A percentile compares a stretch with the other conserved stretches of the same genome.
Evolutionary conservation across 2,329 filamentous ascomycete genomes (phyloP).

Genomic region (Fusarium subglutinans): DNA sequence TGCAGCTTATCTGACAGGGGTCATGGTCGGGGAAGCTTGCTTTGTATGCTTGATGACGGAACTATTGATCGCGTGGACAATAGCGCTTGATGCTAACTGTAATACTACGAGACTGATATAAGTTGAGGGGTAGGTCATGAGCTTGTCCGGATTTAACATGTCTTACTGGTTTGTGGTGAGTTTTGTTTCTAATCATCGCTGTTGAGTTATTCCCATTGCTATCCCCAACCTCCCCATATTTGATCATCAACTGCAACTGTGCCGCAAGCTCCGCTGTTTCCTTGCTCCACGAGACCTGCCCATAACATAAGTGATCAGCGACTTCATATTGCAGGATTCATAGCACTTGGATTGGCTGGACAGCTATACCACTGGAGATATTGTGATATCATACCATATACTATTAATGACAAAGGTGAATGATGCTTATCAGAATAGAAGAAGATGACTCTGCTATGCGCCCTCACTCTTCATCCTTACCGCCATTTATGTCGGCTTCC

Average conservation of each 20-base stretch:
- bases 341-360: background rate
- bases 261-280: background rate
- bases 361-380: accelerated
- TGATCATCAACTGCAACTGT: background rate
- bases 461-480: too few species aligned
- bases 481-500: accelerated
- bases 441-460: background rate
- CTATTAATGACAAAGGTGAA: too few species aligned
- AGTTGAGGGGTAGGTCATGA: background rate
- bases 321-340: too few species aligned
- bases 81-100: background rate
- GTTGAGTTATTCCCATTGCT: background rate
- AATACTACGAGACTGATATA: background rate
- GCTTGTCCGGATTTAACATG: background rate
- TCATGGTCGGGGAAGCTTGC: background rate
- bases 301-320: too few species aligned
- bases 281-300: too few species aligned
- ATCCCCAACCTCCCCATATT: background rate
- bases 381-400: background rate
- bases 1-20: background rate
- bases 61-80: background rate
- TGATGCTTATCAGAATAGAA: background rate
- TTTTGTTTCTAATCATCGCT: background rate
- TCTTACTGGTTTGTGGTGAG: background rate
- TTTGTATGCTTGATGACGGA: conserved; percentile 13